phyloP scores from a whole-genome alignment of 2,329 filamentous ascomycete genomes.

The Fusarium beomiforme region DNA sequence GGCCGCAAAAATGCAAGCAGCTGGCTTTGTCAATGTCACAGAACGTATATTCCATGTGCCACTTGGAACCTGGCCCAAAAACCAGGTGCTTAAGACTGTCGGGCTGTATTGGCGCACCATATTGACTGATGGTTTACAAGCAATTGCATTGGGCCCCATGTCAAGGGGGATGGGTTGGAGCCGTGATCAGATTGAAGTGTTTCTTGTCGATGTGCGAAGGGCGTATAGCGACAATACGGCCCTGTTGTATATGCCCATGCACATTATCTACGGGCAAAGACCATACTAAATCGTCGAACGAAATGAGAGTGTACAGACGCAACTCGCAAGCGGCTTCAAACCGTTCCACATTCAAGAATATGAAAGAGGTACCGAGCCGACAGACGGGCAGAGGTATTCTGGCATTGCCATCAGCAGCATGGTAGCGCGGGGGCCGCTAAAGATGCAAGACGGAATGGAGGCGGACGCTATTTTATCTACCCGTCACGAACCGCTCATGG shows the following conservation, averaged over 20 bases:
- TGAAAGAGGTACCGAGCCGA: not conserved
- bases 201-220: slow-evolving; percentile 58
- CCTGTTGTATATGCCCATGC: slow-evolving; percentile 65
- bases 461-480: slow-evolving; percentile 3
- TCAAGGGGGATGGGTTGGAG: slow-evolving; percentile 60
- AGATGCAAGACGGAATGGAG: slow-evolving; percentile 1
- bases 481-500: not conserved
- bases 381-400: not conserved
- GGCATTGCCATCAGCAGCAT: not conserved
- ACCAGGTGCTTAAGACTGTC: slow-evolving; percentile 61
- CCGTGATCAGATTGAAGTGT: slow-evolving; percentile 59
- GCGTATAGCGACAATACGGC: slow-evolving; percentile 58
- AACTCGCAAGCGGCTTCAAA: not conserved
- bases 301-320: not conserved
- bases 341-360: not conserved
- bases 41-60: slow-evolving; percentile 62
- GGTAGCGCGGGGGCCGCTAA: slow-evolving; percentile 7
- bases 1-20: slow-evolving; percentile 57
- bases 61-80: slow-evolving; percentile 64
- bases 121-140: slow-evolving; percentile 60
- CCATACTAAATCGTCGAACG: slow-evolving; percentile 43
- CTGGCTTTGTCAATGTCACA: slow-evolving; percentile 63
- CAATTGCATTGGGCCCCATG: slow-evolving; percentile 62
- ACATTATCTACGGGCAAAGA: slow-evolving; percentile 65
- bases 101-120: slow-evolving; percentile 63